Evolutionary conservation across 2,329 filamentous ascomycete species (phyloP).

Genomic region (Pyrenophora seminiperda): DNA sequence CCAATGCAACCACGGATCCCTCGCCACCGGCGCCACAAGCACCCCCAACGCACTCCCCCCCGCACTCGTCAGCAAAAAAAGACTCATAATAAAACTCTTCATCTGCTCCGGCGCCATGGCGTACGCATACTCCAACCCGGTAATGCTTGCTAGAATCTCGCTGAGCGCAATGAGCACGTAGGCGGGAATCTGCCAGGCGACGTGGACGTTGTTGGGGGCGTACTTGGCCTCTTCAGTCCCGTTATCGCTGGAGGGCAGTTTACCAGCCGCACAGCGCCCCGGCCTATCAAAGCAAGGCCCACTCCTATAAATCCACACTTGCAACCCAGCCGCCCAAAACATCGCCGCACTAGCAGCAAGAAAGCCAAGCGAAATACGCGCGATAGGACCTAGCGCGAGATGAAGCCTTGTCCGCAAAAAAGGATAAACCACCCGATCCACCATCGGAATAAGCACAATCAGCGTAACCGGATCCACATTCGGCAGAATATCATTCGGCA

Average conservation of each 20-base stretch:
- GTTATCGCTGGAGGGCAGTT: no score
- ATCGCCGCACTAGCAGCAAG: constrained; percentile 60
- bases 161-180: constrained; percentile 54
- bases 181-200: constrained; percentile 53
- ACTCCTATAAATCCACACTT: constrained; percentile 60
- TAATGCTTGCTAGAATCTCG: constrained; percentile 56
- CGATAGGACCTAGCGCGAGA: constrained; percentile 56
- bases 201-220: constrained; percentile 51
- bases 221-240: constrained; percentile 38
- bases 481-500: constrained; percentile 56
- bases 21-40: constrained; percentile 63
- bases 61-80: constrained; percentile 66
- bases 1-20: constrained; percentile 69
- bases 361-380: constrained; percentile 59
- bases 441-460: constrained; percentile 54
- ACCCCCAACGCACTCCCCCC: constrained; percentile 65
- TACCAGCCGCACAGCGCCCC: constrained; percentile 45
- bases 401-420: constrained; percentile 49
- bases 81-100: constrained; percentile 58
- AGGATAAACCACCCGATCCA: constrained; percentile 54
- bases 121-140: constrained; percentile 55
- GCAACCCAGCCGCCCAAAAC: constrained; percentile 62
- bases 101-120: constrained; percentile 54
- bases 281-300: constrained; percentile 59
- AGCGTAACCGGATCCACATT: constrained; percentile 56